Conservation (phyloP, 805 yeast species). For the Starmerella apis region DNA sequence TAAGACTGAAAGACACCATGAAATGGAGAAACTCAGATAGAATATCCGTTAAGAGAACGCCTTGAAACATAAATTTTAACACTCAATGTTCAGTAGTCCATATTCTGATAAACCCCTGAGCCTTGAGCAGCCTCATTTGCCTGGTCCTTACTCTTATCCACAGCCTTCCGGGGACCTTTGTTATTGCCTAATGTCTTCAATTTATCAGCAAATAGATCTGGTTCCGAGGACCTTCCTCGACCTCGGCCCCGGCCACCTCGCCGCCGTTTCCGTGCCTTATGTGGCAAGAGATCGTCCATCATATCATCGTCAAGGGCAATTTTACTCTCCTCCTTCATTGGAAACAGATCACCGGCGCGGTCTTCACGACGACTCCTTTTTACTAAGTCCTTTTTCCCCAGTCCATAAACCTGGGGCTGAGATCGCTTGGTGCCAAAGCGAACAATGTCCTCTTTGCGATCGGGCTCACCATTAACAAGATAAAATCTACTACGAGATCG, state of each 20-base stretch:
- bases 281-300: slow-evolving; percentile 35
- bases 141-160: background rate
- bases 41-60: too few relatives aligned
- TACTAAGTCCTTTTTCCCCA: slow-evolving; percentile 14
- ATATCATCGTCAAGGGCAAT: slow-evolving; percentile 10
- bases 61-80: too few relatives aligned
- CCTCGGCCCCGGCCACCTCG: slow-evolving; percentile 10
- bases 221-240: slow-evolving; percentile 16
- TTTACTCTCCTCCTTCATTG: slow-evolving; percentile 20
- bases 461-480: slow-evolving; percentile 62
- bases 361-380: slow-evolving; percentile 7
- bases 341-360: slow-evolving; percentile 24
- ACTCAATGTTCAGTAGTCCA: slow-evolving; percentile 19
- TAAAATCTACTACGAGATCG: slow-evolving; percentile 52
- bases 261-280: slow-evolving; percentile 19
- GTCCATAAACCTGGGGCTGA: slow-evolving; percentile 25
- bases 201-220: slow-evolving; percentile 23
- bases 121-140: background rate
- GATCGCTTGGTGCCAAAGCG: slow-evolving; percentile 27
- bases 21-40: too few relatives aligned
- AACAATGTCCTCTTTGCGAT: slow-evolving; percentile 27
- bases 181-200: background rate
- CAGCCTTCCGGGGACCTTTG: slow-evolving; percentile 4
- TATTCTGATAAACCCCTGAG: slow-evolving; percentile 19
- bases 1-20: too few relatives aligned